Evolutionary conservation across 1,139 yeast species (phyloP).

Genomic region (Suhomyces kunorum): DNA sequence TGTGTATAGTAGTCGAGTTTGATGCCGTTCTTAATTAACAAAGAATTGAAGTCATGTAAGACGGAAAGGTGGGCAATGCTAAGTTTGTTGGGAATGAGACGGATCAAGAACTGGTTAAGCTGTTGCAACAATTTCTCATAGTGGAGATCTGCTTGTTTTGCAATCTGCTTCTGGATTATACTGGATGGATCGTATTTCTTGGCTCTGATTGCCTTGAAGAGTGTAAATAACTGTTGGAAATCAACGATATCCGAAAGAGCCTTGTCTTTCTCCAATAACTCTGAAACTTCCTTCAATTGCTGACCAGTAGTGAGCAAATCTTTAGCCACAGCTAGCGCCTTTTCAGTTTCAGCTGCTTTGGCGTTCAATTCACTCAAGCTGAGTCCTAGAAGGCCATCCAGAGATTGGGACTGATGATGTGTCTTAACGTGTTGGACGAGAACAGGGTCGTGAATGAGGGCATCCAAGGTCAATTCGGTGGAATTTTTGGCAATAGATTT

Average conservation of each 20-base stretch:
- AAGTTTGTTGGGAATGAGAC: constrained; percentile 26
- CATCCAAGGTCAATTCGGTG: not conserved
- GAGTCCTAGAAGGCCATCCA: constrained; percentile 8
- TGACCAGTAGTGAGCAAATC: constrained; percentile 5
- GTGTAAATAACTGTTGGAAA: constrained; percentile 17
- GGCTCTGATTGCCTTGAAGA: constrained; percentile 10
- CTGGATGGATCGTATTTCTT: constrained; percentile 6
- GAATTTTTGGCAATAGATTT: not conserved
- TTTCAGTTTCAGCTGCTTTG: constrained; percentile 11
- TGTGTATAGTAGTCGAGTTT: constrained; percentile 15
- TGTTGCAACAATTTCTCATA: constrained; percentile 16
- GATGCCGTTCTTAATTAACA: constrained; percentile 18
- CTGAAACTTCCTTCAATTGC: constrained; percentile 13
- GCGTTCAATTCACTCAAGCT: constrained; percentile 14
- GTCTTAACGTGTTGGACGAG: constrained; percentile 5
- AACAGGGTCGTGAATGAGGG: constrained; percentile 10
- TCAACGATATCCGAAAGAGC: constrained; percentile 17
- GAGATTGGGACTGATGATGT: constrained; percentile 2
- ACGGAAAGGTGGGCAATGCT: constrained; percentile 22
- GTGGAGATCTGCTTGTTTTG: constrained; percentile 8
- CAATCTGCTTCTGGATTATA: constrained; percentile 12
- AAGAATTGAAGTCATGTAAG: constrained; percentile 19
- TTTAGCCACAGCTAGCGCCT: constrained; percentile 11
- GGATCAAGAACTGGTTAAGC: constrained; percentile 23
- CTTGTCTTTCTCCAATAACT: constrained; percentile 15